phyloP scores from a whole-genome alignment of 805 yeast species.

The Candida ulmi region DNA sequence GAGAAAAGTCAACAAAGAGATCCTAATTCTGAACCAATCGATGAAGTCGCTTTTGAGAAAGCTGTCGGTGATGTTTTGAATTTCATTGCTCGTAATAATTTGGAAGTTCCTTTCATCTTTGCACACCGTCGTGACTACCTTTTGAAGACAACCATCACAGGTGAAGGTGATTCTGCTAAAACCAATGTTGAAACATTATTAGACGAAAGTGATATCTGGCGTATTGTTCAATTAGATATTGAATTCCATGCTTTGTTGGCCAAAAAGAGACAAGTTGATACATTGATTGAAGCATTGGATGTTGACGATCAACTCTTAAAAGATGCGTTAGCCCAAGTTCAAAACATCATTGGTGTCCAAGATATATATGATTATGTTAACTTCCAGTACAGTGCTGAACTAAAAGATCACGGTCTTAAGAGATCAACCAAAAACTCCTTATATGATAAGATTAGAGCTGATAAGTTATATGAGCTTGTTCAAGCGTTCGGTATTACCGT shows the following conservation, averaged over 20 bases:
- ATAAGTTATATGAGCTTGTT: conserved; percentile 61
- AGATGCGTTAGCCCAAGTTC: conserved; percentile 51
- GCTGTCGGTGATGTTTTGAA: conserved; percentile 70
- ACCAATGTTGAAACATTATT: conserved; percentile 39
- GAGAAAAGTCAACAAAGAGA: conserved; percentile 44
- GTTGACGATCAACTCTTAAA: conserved; percentile 52
- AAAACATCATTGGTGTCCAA: conserved; percentile 72
- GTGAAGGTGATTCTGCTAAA: conserved; percentile 37
- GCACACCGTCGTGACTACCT: conserved; percentile 90
- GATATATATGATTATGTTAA: conserved; percentile 81
- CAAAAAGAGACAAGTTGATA: conserved; percentile 59
- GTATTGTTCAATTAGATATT: conserved; percentile 77
- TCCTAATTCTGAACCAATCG: conserved; percentile 18
- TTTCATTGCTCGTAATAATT: conserved; percentile 67
- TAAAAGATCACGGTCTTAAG: conserved; percentile 29
- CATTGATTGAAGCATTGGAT: conserved; percentile 47
- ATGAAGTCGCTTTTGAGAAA: conserved; percentile 49
- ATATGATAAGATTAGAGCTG: conserved; percentile 62
- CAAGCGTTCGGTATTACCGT: conserved; percentile 73
- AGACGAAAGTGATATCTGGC: conserved; percentile 87
- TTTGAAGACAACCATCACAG: conserved; percentile 46
- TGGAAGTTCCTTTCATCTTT: conserved; percentile 95
- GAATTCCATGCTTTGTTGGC: conserved; percentile 83
- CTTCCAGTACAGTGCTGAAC: conserved; percentile 51
- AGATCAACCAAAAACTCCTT: conserved; percentile 41